Evolutionary conservation across 2,329 filamentous ascomycete species (phyloP).

Genomic region (Emergomyces orientalis): DNA sequence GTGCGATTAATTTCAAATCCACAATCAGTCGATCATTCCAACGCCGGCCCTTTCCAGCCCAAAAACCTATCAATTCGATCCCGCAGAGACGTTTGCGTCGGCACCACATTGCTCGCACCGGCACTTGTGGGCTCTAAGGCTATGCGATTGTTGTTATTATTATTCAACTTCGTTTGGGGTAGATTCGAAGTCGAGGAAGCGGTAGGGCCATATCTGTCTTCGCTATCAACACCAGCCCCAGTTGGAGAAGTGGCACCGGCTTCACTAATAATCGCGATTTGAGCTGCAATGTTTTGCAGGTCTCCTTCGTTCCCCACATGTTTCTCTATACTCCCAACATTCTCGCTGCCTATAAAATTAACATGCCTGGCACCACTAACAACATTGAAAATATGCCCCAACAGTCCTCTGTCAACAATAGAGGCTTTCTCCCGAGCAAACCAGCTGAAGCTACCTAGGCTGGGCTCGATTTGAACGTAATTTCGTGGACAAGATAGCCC

Average conservation of each 20-base stretch:
- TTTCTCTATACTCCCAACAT: background rate
- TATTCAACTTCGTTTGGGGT: background rate
- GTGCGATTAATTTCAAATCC: background rate
- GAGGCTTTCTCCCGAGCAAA: background rate
- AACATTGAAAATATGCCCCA: background rate
- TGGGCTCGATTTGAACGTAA: background rate
- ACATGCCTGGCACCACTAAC: background rate
- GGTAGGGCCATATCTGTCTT: background rate
- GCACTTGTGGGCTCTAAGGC: background rate
- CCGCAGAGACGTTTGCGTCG: background rate
- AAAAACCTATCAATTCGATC: constrained; percentile 6
- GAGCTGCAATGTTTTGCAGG: background rate
- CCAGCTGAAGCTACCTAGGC: background rate
- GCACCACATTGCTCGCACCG: background rate
- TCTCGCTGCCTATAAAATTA: background rate
- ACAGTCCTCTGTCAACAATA: background rate
- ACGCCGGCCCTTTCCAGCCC: constrained; percentile 2
- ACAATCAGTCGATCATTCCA: background rate
- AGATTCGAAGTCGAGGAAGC: background rate
- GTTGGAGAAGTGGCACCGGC: background rate
- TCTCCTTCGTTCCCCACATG: background rate
- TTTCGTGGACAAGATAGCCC: background rate
- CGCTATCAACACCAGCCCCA: background rate
- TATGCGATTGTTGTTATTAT: background rate
- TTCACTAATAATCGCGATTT: background rate